phyloP scores from a whole-genome alignment of 1,284 basidiomycete species.

The Neolentinus lepideus region DNA sequence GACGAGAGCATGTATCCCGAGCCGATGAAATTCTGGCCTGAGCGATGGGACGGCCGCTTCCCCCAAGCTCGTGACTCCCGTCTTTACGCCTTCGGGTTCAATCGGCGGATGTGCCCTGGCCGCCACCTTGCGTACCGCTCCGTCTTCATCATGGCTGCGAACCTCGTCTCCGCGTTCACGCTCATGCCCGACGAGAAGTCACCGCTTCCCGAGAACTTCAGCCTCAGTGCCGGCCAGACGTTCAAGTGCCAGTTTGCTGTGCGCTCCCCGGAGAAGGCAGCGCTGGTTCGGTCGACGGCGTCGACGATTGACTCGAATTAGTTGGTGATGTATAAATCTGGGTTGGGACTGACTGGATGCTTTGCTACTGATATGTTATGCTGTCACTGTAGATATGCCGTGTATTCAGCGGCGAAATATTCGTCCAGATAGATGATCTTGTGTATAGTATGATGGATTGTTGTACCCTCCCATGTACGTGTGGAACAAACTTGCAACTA shows the following conservation, averaged over 20 bases:
- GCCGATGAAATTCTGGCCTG: conserved; percentile 11
- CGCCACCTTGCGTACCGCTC: neutral
- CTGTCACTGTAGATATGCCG: neutral
- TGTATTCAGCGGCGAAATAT: neutral
- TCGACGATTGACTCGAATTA: neutral
- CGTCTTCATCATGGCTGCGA: neutral
- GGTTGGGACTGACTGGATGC: neutral
- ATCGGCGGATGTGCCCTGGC: neutral
- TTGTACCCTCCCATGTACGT: too few species aligned
- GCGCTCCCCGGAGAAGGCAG: neutral
- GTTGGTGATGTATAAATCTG: neutral
- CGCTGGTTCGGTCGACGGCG: neutral
- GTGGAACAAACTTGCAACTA: too few species aligned
- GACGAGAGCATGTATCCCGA: conserved; percentile 8
- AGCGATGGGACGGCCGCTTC: conserved; percentile 3
- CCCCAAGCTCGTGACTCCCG: neutral
- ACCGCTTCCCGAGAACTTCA: neutral
- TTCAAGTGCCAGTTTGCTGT: neutral
- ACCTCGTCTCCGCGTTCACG: neutral
- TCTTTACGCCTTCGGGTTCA: neutral
- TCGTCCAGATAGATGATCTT: neutral
- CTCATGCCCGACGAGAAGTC: neutral
- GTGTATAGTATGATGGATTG: too few species aligned
- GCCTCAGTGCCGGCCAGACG: neutral
- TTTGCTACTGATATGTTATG: neutral